Evolutionary conservation across 2,329 filamentous ascomycete genomes (phyloP).

Genomic region (Teratosphaeria nubilosa): DNA sequence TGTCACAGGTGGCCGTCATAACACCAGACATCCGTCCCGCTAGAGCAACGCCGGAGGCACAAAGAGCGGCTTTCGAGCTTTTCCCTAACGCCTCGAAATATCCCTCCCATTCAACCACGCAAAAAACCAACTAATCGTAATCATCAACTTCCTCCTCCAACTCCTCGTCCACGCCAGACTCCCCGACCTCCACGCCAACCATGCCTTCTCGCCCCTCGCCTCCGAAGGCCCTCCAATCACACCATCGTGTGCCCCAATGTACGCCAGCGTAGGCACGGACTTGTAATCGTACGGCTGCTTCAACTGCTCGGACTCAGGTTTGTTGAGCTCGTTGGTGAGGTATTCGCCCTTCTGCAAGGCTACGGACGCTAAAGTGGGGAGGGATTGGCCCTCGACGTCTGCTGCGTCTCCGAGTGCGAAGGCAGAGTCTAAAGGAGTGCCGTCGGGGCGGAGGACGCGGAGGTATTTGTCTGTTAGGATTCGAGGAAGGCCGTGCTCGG

Average conservation of each 20-base stretch:
- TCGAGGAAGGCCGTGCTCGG: constrained; percentile 22
- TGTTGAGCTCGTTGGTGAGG: constrained; percentile 22
- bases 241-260: constrained; percentile 34
- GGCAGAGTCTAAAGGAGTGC: constrained; percentile 16
- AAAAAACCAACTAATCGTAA: constrained; percentile 23
- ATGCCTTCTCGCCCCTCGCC: constrained; percentile 33
- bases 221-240: constrained; percentile 30
- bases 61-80: neutral
- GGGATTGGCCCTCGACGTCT: constrained; percentile 27
- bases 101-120: constrained; percentile 20
- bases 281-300: constrained; percentile 28
- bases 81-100: constrained; percentile 14
- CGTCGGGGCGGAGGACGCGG: constrained; percentile 16
- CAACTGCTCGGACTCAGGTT: constrained; percentile 4
- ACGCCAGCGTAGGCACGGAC: constrained; percentile 30
- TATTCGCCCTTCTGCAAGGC: constrained; percentile 31
- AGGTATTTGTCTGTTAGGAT: constrained; percentile 28
- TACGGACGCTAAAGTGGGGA: constrained; percentile 30
- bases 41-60: neutral
- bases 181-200: constrained; percentile 35
- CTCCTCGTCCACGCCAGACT: constrained; percentile 22
- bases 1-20: neutral
- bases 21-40: no score
- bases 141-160: constrained; percentile 23
- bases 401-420: constrained; percentile 31